phyloP scores from a whole-genome alignment of 2,329 filamentous ascomycete species.

The Plectosphaerella plurivora region DNA sequence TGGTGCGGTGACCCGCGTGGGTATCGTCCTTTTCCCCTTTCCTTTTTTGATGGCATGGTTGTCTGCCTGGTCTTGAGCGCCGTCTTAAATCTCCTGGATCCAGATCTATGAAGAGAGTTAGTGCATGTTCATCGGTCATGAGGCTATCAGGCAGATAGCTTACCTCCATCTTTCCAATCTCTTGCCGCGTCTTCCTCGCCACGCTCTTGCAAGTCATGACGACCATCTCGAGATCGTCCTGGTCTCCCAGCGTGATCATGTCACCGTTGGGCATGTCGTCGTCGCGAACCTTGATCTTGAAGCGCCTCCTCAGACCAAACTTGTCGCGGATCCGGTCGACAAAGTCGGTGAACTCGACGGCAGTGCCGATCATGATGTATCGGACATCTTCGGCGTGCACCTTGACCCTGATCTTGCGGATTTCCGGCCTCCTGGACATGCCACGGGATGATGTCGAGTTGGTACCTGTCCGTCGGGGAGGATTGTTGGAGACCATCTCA shows the following conservation, averaged over 20 bases:
- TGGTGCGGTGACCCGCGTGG: not conserved
- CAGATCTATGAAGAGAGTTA: constrained; percentile 36
- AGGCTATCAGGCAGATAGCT: constrained; percentile 29
- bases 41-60: not conserved
- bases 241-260: constrained; percentile 95
- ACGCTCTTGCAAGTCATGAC: constrained; percentile 63
- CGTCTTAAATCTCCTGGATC: constrained; percentile 31
- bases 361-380: constrained; percentile 79
- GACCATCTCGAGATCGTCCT: constrained; percentile 91
- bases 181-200: constrained; percentile 68
- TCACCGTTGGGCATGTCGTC: constrained; percentile 74
- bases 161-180: constrained; percentile 94
- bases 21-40: not conserved
- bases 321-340: constrained; percentile 79
- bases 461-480: constrained; percentile 33
- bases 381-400: constrained; percentile 88
- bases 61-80: not conserved
- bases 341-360: constrained; percentile 72
- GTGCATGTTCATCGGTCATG: not conserved
- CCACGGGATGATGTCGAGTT: constrained; percentile 45
- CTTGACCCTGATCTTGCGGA: constrained; percentile 83
- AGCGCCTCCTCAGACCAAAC: constrained; percentile 70
- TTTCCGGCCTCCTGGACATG: constrained; percentile 58
- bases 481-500: constrained; percentile 64
- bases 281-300: constrained; percentile 86